Evolutionary conservation across 371 early-diverging fungal species (phyloP).

Genomic region (Lichtheimia ornata): DNA sequence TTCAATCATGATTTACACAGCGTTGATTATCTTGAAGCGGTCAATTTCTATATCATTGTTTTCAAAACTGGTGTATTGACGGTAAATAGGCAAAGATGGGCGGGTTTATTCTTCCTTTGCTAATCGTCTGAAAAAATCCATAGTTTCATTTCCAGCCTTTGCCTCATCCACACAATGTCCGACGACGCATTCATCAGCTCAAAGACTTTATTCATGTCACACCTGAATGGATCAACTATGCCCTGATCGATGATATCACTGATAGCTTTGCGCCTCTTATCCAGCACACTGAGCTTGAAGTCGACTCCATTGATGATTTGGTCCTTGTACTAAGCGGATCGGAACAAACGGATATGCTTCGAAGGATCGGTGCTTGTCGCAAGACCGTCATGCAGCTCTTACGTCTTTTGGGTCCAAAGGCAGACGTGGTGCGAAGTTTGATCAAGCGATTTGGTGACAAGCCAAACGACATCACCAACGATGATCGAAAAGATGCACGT

Average conservation of each 20-base stretch:
- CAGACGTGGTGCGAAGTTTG: conserved; percentile 79
- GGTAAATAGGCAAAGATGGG: conserved; percentile 31
- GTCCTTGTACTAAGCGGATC: conserved; percentile 72
- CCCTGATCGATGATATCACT: conserved; percentile 84
- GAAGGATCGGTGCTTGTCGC: conserved; percentile 82
- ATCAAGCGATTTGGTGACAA: conserved; percentile 63
- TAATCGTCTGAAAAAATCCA: too few species aligned
- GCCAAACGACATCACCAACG: conserved; percentile 38
- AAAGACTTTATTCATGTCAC: conserved; percentile 65
- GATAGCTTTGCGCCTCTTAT: conserved; percentile 85
- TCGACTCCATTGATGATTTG: conserved; percentile 90
- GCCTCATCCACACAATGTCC: conserved; percentile 64
- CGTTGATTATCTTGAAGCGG: conserved; percentile 73
- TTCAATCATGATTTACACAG: conserved; percentile 74
- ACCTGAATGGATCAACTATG: conserved; percentile 91
- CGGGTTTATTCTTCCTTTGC: background rate
- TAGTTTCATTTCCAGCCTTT: conserved; percentile 64
- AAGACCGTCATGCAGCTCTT: conserved; percentile 81
- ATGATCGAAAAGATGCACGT: conserved; percentile 13
- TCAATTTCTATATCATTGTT: conserved; percentile 86
- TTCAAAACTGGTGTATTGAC: conserved; percentile 64
- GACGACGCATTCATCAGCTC: conserved; percentile 62
- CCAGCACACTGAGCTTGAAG: conserved; percentile 80
- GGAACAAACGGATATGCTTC: conserved; percentile 87
- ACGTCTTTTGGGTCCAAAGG: conserved; percentile 76